A percentile compares a stretch with the other conserved stretches of the same genome.
Evolutionary conservation across 148 eudicot genomes (phyloP).

Genomic region (Simmondsia chinensis): DNA sequence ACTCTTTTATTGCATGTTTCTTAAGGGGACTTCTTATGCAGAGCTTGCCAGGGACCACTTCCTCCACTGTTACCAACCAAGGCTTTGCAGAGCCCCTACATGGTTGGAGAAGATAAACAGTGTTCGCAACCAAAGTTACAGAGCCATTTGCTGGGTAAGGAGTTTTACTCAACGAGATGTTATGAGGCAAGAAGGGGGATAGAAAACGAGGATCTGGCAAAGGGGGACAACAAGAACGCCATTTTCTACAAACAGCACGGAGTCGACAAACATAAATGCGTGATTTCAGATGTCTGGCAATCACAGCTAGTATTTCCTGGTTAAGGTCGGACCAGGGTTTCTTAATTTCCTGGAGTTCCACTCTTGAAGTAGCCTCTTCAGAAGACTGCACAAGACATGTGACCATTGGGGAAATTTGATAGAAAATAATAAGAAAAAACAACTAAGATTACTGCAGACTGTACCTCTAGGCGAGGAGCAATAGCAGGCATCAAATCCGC

Average conservation of each 20-base stretch:
- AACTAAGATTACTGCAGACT: no score
- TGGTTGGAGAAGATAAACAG: constrained; percentile 13
- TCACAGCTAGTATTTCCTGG: background rate
- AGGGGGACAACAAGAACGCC: constrained; percentile 1
- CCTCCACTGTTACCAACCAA: constrained; percentile 14
- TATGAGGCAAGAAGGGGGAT: constrained; percentile 4
- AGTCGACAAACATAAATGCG: constrained; percentile 2
- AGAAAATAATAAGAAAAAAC: background rate
- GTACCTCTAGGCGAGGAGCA: no score
- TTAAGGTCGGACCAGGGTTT: constrained; percentile 8
- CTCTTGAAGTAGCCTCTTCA: background rate
- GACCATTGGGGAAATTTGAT: background rate
- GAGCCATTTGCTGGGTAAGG: background rate
- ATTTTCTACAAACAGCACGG: constrained; percentile 13
- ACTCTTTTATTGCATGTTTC: background rate
- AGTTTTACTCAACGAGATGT: background rate
- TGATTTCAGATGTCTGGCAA: constrained; percentile 3
- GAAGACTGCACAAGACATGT: background rate
- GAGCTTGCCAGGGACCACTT: constrained; percentile 4
- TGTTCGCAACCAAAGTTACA: constrained; percentile 4
- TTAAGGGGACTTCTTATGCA: constrained; percentile 8
- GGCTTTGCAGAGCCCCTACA: background rate
- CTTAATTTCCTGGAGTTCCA: background rate
- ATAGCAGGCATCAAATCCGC: no score
- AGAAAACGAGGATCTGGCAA: constrained; percentile 1